Evolutionary conservation across 116 monocot species (phyloP), one percentile per base, ranked within the genome.

Genomic region (Posidonia oceanica): DNA sequence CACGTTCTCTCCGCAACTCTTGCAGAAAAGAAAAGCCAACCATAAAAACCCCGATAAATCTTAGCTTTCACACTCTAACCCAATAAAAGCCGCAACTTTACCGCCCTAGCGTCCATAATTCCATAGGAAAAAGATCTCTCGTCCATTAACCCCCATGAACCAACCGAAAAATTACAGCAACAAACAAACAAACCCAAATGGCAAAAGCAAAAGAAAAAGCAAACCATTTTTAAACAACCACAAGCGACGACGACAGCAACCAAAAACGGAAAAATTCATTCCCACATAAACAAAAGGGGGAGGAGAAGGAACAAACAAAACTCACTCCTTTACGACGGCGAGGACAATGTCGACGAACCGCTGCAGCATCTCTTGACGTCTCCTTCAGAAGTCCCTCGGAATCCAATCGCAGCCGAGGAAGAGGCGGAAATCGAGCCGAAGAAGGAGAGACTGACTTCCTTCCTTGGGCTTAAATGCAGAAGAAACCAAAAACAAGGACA

Each of bases 311-410:
- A 68, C 0, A 6, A 40, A 65, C 52, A 22, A 22, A 36, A 73
- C 88, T 81, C 15, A 94, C 94, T 94, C 94, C 72, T 94, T 94
- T 23, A 78, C 80, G 66, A 90, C 75, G 82, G 94, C 94, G 74
- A 94, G 85, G 17, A 79, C 74, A 81, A 77, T 74, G 71, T 94
- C 94, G 52, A 94, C 88, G 83, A 94, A 85, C 41, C 77, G 67
- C 80, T 86, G 87, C 80, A 94, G 75, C 94, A 94, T 90, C 70
- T 63, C 75, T 57, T 66, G 90, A 73, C 94, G 90, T 90, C 70
- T 63, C 75, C 55, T 66, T 65, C 23, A 17, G 4, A 14, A 14
- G n/a, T 15, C 39, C 66, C n/a, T 4, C 20, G 7, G 21, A 54
- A 53, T 21, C 29, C 11, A n/a, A 53, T 10, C 44, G 10, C 48